phyloP scores from a whole-genome alignment of 371 early-diverging fungal genomes.

The Parasitella parasitica region DNA sequence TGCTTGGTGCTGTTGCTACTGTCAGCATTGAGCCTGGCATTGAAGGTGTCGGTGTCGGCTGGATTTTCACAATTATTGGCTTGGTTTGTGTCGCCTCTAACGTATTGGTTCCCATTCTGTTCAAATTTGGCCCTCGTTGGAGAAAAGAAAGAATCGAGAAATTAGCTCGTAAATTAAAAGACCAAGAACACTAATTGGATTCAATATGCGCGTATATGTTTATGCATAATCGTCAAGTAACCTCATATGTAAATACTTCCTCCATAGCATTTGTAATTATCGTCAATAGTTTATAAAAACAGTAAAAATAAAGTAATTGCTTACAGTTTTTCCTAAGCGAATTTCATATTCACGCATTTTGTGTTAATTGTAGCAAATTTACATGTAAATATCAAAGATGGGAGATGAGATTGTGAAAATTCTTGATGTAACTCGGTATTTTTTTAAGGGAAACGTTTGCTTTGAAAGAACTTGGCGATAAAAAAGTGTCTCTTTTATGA shows the following conservation, averaged over 20 bases:
- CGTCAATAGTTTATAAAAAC: not conserved
- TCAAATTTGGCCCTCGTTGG: constrained; percentile 21
- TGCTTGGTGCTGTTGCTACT: constrained; percentile 39
- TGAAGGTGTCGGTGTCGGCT: constrained; percentile 31
- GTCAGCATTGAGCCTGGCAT: constrained; percentile 35
- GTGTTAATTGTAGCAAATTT: too few relatives aligned
- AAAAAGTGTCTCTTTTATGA: too few relatives aligned
- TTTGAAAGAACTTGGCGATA: too few relatives aligned
- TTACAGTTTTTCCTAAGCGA: too few relatives aligned
- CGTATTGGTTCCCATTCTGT: constrained; percentile 4
- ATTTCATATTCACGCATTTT: too few relatives aligned
- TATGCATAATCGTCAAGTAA: not conserved
- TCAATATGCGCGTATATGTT: not conserved
- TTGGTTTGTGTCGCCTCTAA: constrained; percentile 6
- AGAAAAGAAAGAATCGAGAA: constrained; percentile 13
- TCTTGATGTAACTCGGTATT: too few relatives aligned
- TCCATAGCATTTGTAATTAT: not conserved
- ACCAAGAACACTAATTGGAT: not conserved
- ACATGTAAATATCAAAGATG: too few relatives aligned
- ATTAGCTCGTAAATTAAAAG: not conserved
- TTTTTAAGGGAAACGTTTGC: too few relatives aligned
- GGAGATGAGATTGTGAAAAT: too few relatives aligned
- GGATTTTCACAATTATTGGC: constrained; percentile 36
- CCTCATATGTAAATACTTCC: not conserved
- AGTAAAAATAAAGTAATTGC: too few relatives aligned